Evolutionary conservation across 177 flowering plant species (phyloP).

Genomic region (Vitis hybrid): DNA sequence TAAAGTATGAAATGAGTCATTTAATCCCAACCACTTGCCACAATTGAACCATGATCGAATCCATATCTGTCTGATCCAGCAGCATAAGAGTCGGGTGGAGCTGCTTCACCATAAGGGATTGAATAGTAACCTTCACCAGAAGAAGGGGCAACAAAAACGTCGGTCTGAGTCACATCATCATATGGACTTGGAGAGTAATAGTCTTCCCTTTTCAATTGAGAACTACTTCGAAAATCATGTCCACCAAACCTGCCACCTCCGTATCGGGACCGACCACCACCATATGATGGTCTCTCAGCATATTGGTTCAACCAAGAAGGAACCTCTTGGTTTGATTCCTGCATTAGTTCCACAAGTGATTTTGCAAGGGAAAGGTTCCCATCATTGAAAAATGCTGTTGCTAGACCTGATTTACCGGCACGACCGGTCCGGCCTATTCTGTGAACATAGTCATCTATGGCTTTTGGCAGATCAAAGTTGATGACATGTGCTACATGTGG

Average conservation of each 20-base stretch:
- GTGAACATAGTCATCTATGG: slow-evolving; percentile 67
- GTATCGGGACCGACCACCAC: neutral
- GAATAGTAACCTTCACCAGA: neutral
- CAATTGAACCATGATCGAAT: neutral
- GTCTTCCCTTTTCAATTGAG: neutral
- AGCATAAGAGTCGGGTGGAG: neutral
- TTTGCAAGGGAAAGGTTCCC: slow-evolving; percentile 48
- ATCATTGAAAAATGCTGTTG: slow-evolving; percentile 65
- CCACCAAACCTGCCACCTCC: slow-evolving; percentile 22
- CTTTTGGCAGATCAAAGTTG: slow-evolving; percentile 61
- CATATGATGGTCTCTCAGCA: slow-evolving; percentile 26
- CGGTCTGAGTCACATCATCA: neutral
- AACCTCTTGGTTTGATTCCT: slow-evolving; percentile 63
- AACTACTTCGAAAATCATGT: slow-evolving; percentile 19
- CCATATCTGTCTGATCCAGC: slow-evolving; percentile 1
- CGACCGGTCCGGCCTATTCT: slow-evolving; percentile 71
- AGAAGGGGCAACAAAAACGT: neutral
- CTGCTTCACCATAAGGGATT: slow-evolving; percentile 2
- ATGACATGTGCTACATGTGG: slow-evolving; percentile 64
- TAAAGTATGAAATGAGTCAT: neutral
- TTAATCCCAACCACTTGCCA: slow-evolving; percentile 7
- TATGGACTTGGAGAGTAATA: neutral
- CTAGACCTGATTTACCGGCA: slow-evolving; percentile 67
- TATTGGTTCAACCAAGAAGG: slow-evolving; percentile 50
- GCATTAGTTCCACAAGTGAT: slow-evolving; percentile 53